Conservation (phyloP, 768 basidiomycete genomes). For the Astraeus odoratus region DNA sequence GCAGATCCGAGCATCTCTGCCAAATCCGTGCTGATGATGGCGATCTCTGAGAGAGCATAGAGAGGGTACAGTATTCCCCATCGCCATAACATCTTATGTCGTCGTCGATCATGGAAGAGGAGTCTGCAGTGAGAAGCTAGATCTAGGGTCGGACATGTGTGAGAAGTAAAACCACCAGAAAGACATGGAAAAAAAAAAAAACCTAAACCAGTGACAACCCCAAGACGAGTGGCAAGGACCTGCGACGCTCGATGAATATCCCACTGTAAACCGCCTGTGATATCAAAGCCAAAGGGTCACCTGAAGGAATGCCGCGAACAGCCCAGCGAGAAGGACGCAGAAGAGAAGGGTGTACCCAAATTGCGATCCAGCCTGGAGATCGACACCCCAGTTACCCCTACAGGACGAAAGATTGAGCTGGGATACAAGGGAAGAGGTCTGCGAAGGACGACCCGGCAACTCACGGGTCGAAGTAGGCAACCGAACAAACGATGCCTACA, state of each 20-base stretch:
- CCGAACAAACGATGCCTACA: constrained; percentile 79
- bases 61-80: constrained; percentile 60
- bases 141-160: constrained; percentile 30
- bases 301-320: constrained; percentile 82
- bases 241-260: constrained; percentile 20
- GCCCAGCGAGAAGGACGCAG: constrained; percentile 72
- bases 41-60: constrained; percentile 58
- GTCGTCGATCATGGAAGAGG: constrained; percentile 57
- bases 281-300: constrained; percentile 18
- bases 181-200: constrained; percentile 13
- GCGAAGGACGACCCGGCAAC: constrained; percentile 26
- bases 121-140: constrained; percentile 60
- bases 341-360: constrained; percentile 87
- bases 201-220: constrained; percentile 79
- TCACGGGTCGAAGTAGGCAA: constrained; percentile 86
- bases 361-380: constrained; percentile 78
- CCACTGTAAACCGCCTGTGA: background rate
- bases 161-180: constrained; percentile 7
- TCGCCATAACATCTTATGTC: constrained; percentile 48
- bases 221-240: constrained; percentile 75
- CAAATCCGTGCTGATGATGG: constrained; percentile 72
- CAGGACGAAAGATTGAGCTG: background rate
- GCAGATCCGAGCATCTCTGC: constrained; percentile 80
- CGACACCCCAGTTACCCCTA: constrained; percentile 87
- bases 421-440: background rate